These are phyloP conservation scores for Nigrospora osmanthi DNA, from an alignment of 2,329 filamentous ascomycete species.

Conservation along the genomic window DNA sequence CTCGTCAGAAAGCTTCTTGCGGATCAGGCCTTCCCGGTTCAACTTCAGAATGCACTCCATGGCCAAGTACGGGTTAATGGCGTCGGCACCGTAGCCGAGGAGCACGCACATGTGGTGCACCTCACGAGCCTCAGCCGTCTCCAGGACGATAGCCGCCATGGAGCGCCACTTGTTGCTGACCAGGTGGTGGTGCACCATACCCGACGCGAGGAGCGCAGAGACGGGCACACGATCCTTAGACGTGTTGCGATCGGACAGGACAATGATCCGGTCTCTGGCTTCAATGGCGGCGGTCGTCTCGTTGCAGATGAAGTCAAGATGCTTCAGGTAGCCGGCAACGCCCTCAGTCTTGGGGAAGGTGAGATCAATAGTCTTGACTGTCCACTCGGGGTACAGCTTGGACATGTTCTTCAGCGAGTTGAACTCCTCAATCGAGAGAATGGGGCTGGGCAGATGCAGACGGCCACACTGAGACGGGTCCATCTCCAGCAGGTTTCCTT, in stretches of 20 bases:
- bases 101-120: slow-evolving; percentile 99
- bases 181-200: slow-evolving; percentile 91
- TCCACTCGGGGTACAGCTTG: slow-evolving; percentile 69
- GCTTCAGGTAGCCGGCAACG: slow-evolving; percentile 74
- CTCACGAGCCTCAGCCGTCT: slow-evolving; percentile 92
- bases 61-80: slow-evolving; percentile 87
- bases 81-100: slow-evolving; percentile 90
- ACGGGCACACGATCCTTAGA: slow-evolving; percentile 76
- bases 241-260: slow-evolving; percentile 83
- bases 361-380: slow-evolving; percentile 82
- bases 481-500: slow-evolving; percentile 94
- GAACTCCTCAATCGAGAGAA: slow-evolving; percentile 85
- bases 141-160: slow-evolving; percentile 75
- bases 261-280: slow-evolving; percentile 74
- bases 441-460: slow-evolving; percentile 78
- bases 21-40: slow-evolving; percentile 85
- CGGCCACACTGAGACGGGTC: slow-evolving; percentile 81
- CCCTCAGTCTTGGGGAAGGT: slow-evolving; percentile 87
- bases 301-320: slow-evolving; percentile 82
- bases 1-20: slow-evolving; percentile 78
- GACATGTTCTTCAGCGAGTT: slow-evolving; percentile 77
- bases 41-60: slow-evolving; percentile 97
- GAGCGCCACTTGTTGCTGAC: slow-evolving; percentile 95
- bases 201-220: slow-evolving; percentile 79
- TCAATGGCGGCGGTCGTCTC: slow-evolving; percentile 78